Base-by-base conservation (phyloP, 1,139 yeast species). In the Magnusiomyces suaveolens region DNA sequence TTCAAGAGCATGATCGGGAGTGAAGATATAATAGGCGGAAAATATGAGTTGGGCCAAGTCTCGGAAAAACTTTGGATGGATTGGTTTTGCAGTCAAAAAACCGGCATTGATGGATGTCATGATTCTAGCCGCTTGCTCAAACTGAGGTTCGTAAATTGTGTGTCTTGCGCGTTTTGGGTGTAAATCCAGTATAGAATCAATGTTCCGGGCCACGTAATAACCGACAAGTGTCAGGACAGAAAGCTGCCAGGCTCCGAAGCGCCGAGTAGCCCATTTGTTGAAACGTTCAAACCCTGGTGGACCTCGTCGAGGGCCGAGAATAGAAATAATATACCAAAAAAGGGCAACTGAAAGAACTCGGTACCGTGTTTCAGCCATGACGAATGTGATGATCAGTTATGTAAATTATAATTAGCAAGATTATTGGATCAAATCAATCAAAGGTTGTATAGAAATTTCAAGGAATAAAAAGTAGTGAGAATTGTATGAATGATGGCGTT, bases 1-100 rank as follows among this genome's bases (percentile, higher is more conserved):
- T 48, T 59, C 60, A 32, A 57, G 56, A n/a, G 61, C 61, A 21
- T 57, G 58, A 29, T 59, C 61, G 2, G 61, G 57, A 25, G 59
- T 50, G 24, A 57, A 38, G 43, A 59, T 38, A 51, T 59, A 59
- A 50, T 59, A 59, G 4, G 46, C 36, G 2, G 60, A 41, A 49
- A 59, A 59, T 12, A 58, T 52, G 1, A 59, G 50, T 2, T 57
- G 54, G 12, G 56, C 50, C 12, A 59, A 20, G 46, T 59, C 60
- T 3, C 58, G 52, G 0, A 51, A 25, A 21, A 44, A 41, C 46
- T 55, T 58, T 36, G 59, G 59, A 12, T 52, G 47, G 26, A 59
- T 50, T 18, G 60, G 58, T 33, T 56, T 46, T 12, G 61, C 61
- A 20, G 61, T 59, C 61, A 60, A 57, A 43, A 53, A 58, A 3